Percentiles rank a stretch among this genome's conserved stretches.
These are phyloP conservation scores for Flaveria robusta DNA, from an alignment of 129 eudicot species.

Conservation along the genomic window DNA sequence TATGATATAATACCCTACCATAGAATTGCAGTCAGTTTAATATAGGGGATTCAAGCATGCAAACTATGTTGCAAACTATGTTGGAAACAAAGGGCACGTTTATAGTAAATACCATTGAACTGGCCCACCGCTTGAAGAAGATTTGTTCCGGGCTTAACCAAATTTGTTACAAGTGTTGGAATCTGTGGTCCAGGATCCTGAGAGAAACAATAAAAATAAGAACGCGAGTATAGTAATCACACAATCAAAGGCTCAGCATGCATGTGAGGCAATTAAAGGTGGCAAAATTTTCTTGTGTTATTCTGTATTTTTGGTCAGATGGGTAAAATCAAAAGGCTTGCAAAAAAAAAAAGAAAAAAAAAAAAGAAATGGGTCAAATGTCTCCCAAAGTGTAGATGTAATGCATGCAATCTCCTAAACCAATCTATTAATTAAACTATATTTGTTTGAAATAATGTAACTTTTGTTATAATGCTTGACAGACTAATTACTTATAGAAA, in stretches of 20 bases:
- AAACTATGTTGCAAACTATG: conserved; percentile 14
- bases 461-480: background rate
- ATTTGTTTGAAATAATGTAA: background rate
- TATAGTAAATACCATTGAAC: conserved; percentile 59
- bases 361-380: background rate
- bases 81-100: conserved; percentile 7
- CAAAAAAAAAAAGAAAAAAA: too few species aligned
- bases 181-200: conserved; percentile 84
- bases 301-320: conserved; percentile 1
- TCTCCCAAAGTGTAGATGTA: background rate
- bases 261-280: background rate
- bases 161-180: conserved; percentile 56
- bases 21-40: conserved; percentile 11
- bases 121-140: conserved; percentile 90
- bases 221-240: background rate
- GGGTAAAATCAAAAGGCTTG: background rate
- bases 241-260: conserved; percentile 4
- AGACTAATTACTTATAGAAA: background rate
- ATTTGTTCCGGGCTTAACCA: conserved; percentile 71
- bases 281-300: background rate
- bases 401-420: background rate
- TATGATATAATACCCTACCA: conserved; percentile 63
- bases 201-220: conserved; percentile 2
- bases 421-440: background rate
- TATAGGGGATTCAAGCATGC: conserved; percentile 9